Conservation (phyloP, 2,329 filamentous ascomycete genomes). For the Ophiostoma tasmaniense region DNA sequence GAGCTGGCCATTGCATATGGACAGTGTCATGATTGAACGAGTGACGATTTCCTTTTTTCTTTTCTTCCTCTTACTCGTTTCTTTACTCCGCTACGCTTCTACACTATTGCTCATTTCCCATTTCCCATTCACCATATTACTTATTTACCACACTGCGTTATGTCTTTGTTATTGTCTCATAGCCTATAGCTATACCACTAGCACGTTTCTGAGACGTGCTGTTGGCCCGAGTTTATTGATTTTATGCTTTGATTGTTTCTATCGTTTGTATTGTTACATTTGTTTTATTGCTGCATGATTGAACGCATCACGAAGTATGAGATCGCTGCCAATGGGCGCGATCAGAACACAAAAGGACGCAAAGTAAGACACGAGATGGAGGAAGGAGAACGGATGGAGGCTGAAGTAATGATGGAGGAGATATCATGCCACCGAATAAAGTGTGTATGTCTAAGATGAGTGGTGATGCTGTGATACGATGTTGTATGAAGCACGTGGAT, state of each 20-base stretch:
- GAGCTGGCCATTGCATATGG: conserved; percentile 2
- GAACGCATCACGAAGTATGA: background rate
- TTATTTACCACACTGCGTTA: background rate
- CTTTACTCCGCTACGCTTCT: background rate
- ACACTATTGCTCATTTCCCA: background rate
- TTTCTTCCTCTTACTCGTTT: conserved; percentile 2
- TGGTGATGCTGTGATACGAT: background rate
- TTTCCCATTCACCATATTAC: background rate
- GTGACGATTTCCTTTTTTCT: conserved; percentile 2
- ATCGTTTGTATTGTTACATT: background rate
- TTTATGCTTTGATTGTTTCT: background rate
- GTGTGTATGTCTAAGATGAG: background rate
- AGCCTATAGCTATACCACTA: background rate
- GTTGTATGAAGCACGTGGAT: background rate
- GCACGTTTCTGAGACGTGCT: background rate
- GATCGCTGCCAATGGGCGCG: background rate
- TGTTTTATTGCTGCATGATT: background rate
- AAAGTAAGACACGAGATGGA: background rate
- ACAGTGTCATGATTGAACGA: conserved; percentile 6
- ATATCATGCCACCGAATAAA: background rate
- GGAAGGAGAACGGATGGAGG: background rate
- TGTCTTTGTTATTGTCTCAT: background rate
- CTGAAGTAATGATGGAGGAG: background rate
- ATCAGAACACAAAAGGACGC: background rate
- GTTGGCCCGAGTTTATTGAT: background rate